phyloP scores from a whole-genome alignment of 164 flowering plant species.

The Vitis cinerea region DNA sequence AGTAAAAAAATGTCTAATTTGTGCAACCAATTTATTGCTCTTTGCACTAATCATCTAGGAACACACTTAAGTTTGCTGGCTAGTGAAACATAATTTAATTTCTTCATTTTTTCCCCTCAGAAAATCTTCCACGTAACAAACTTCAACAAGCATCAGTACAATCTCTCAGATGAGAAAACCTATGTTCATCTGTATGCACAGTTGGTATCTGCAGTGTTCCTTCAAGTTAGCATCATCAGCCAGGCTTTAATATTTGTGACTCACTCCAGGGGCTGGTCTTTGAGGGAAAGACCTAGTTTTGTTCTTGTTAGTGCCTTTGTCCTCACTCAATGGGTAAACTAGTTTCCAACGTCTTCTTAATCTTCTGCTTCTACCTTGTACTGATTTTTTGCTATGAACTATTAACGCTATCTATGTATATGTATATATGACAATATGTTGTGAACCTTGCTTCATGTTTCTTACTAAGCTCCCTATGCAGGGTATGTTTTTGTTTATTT shows the following conservation, averaged over 20 bases:
- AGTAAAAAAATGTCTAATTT: background rate
- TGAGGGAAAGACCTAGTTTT: conserved; percentile 43
- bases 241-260: conserved; percentile 69
- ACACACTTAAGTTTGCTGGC: background rate
- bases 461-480: background rate
- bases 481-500: too few relatives aligned
- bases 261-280: conserved; percentile 43
- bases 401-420: too few relatives aligned
- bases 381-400: too few relatives aligned
- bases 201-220: conserved; percentile 59
- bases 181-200: conserved; percentile 18
- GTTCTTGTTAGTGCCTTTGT: conserved; percentile 39
- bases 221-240: conserved; percentile 69
- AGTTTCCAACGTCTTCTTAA: too few relatives aligned
- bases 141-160: conserved; percentile 11
- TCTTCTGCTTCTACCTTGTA: too few relatives aligned
- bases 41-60: background rate
- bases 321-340: conserved; percentile 42
- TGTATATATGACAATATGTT: too few relatives aligned
- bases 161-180: conserved; percentile 10
- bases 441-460: background rate
- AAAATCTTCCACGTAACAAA: conserved; percentile 28
- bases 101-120: conserved; percentile 13
- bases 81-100: background rate
- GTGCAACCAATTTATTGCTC: background rate